These are phyloP conservation scores for Mycothermus thermophilus DNA, from an alignment of 495 filamentous ascomycete species.

Conservation along the genomic window DNA sequence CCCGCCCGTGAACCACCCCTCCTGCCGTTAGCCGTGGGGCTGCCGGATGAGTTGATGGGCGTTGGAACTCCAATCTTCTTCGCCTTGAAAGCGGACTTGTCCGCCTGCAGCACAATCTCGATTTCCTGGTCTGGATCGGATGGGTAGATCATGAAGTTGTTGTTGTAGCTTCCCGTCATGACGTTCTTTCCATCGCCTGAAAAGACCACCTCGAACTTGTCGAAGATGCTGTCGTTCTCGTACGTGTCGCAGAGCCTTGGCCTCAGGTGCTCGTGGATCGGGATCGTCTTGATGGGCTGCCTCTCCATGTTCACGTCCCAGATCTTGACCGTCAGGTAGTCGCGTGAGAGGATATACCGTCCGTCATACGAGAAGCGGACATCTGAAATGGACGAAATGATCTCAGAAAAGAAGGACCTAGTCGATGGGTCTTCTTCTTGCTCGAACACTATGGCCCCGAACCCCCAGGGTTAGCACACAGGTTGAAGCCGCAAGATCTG, in stretches of 20 bases:
- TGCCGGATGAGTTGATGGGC: conserved; percentile 73
- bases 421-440: conserved; percentile 98
- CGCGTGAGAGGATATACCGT: conserved; percentile 90
- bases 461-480: conserved; percentile 6
- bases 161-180: conserved; percentile 99
- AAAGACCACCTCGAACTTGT: conserved; percentile 99
- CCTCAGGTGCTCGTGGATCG: conserved; percentile 92
- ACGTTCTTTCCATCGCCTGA: conserved; percentile 97
- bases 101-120: conserved; percentile 92
- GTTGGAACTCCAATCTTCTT: conserved; percentile 98
- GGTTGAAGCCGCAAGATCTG: background rate
- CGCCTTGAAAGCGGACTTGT: conserved; percentile 98
- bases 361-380: conserved; percentile 95
- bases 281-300: conserved; percentile 93
- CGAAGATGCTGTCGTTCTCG: conserved; percentile 98
- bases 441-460: conserved; percentile 62
- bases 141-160: conserved; percentile 99
- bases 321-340: conserved; percentile 98
- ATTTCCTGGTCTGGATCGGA: conserved; percentile 91
- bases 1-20: conserved; percentile 71
- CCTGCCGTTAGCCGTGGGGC: conserved; percentile 62
- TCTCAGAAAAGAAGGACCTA: conserved; percentile 98
- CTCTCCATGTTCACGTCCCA: conserved; percentile 99
- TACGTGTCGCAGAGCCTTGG: conserved; percentile 95
- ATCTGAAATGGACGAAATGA: conserved; percentile 98